Evolutionary conservation across 805 yeast species (phyloP).

Genomic region (Spathaspora hagerdaliae): DNA sequence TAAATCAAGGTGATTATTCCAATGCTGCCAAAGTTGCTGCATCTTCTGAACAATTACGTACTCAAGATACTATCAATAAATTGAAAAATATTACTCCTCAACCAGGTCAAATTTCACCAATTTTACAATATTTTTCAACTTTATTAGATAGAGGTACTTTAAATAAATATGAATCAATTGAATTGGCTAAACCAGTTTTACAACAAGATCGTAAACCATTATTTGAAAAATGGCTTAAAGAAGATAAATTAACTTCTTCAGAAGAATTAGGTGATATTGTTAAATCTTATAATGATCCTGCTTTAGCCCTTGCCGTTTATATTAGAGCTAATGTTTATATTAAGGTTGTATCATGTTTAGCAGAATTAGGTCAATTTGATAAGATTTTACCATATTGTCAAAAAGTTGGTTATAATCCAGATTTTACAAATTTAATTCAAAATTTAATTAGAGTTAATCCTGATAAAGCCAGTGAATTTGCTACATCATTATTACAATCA

Average conservation of each 20-base stretch:
- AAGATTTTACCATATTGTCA: slow-evolving; percentile 92
- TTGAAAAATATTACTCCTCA: slow-evolving; percentile 86
- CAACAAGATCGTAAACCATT: slow-evolving; percentile 93
- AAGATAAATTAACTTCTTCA: slow-evolving; percentile 89
- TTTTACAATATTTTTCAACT: slow-evolving; percentile 86
- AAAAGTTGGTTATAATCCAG: slow-evolving; percentile 84
- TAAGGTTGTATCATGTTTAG: slow-evolving; percentile 87
- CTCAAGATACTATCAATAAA: slow-evolving; percentile 90
- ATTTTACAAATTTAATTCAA: slow-evolving; percentile 84
- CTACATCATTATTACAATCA: slow-evolving; percentile 68
- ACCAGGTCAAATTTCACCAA: slow-evolving; percentile 93
- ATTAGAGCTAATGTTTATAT: slow-evolving; percentile 76
- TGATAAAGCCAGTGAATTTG: slow-evolving; percentile 98
- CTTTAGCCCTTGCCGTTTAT: slow-evolving; percentile 88
- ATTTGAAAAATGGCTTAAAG: slow-evolving; percentile 94
- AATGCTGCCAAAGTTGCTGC: slow-evolving; percentile 98
- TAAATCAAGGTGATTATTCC: slow-evolving; percentile 80
- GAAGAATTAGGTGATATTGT: slow-evolving; percentile 97
- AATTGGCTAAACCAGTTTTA: slow-evolving; percentile 90
- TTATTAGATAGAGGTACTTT: slow-evolving; percentile 88
- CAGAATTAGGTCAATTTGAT: slow-evolving; percentile 95
- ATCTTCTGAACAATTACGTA: slow-evolving; percentile 86
- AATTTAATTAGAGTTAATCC: slow-evolving; percentile 89
- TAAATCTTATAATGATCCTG: slow-evolving; percentile 72
- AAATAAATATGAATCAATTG: slow-evolving; percentile 87